Evolutionary conservation across 179 eudicot genomes (phyloP), one percentile per base, ranked within the genome.

Genomic region (Patellifolia procumbens): DNA sequence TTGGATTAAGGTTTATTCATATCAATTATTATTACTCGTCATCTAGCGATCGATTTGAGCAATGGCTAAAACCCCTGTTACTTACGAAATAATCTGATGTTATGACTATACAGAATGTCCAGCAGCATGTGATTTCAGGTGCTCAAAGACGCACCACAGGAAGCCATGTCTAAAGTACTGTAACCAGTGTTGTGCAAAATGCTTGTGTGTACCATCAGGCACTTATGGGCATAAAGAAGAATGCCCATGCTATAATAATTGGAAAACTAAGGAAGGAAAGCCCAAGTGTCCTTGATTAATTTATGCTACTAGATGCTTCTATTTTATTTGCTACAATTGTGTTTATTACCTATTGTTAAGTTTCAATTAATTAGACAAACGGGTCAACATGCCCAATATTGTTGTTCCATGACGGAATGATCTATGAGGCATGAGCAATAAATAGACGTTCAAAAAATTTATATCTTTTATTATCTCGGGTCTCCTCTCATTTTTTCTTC

Each of bases 121-220:
- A 35, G 31, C 61, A 0, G 80, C 80, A 46, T 82, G 88, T 49
- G 73, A 80, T 10, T 77, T 59, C 24, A 56, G 88, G n/a, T 85
- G 88, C 75, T 85, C 85, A 6, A 39, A 17, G 29, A 85, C 85
- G 5, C 59, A 48, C 11, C 83, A 82, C 26, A 72, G 29, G 67
- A 82, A 85, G 77, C 80, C 85, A 62, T 85, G 85, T 17, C 31
- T 82, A 42, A 24, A 65, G 0, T 82, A 20, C 20, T 85, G 88
- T 46, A 80, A 73, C 56, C 31, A 73, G 73, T 84, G 87, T 35
- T 84, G 87, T 58, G 72, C 43, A 12, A 79, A 61, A 49, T 84
- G 87, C 34, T 56, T 84, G 65, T 84, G 87, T 19, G 87, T 84
- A 13, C 87, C 87, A 34, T 80, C 87, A 24, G 85, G 85, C 2